Conservation (phyloP, 1,284 basidiomycete species). For the Cryptococcus floricola region DNA sequence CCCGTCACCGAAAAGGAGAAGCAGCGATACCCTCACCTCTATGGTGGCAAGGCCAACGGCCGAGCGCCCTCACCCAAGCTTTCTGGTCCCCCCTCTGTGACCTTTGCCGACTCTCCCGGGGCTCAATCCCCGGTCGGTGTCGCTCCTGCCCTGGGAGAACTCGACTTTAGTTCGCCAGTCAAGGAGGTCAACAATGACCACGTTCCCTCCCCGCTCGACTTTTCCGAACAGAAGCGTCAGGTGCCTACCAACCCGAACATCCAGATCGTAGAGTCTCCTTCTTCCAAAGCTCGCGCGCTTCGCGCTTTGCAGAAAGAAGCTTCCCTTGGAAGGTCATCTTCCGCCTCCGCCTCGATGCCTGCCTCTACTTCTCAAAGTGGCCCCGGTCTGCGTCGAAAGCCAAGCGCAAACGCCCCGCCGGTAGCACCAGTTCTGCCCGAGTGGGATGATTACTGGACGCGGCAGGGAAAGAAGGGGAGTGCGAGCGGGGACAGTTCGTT, state of each 20-base stretch:
- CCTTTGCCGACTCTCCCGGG: no score
- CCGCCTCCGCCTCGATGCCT: neutral
- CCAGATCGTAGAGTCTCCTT: slow-evolving; percentile 28
- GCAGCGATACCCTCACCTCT: neutral
- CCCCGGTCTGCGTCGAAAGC: neutral
- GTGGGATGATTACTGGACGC: slow-evolving; percentile 33
- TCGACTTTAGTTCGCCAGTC: no score
- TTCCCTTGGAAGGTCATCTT: slow-evolving; percentile 1
- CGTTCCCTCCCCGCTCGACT: no score
- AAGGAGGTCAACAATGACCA: no score
- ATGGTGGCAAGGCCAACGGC: neutral
- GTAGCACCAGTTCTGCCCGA: slow-evolving; percentile 48
- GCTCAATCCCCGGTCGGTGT: no score
- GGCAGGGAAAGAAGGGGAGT: slow-evolving; percentile 5
- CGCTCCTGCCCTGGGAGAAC: no score
- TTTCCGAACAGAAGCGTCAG: no score
- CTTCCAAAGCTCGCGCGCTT: slow-evolving; percentile 26
- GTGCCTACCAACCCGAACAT: no score
- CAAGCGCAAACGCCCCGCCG: slow-evolving; percentile 28
- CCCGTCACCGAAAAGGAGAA: no score
- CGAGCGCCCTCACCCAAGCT: neutral
- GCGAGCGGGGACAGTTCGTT: neutral
- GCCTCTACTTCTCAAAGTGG: neutral
- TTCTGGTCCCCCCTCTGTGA: no score
- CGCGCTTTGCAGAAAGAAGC: slow-evolving; percentile 18